phyloP scores from a whole-genome alignment of 257 asterid genomes.

The Solanum stenotomum region DNA sequence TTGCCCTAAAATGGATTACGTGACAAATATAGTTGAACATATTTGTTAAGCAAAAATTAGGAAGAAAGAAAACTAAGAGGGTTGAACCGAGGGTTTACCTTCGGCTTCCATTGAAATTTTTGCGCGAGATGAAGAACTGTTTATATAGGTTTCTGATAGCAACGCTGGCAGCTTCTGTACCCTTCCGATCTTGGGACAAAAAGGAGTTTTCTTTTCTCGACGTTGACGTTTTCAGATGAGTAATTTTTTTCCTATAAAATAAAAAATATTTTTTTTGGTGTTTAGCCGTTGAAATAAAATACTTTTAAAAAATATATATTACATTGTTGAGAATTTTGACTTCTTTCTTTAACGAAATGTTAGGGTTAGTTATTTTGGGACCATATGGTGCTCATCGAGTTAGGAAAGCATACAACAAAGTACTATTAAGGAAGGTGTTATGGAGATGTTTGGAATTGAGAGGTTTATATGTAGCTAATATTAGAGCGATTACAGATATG shows the following conservation, averaged over 20 bases:
- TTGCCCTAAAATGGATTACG: constrained; percentile 47
- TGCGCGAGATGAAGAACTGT: background rate
- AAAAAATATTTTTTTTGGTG: background rate
- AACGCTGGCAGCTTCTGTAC: background rate
- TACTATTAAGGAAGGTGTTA: background rate
- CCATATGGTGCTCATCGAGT: background rate
- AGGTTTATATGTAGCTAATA: background rate
- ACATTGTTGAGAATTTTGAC: background rate
- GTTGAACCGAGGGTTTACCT: constrained; percentile 53
- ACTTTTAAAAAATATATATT: background rate
- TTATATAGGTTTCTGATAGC: background rate
- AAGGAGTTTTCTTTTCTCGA: background rate
- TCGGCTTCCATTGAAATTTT: constrained; percentile 51
- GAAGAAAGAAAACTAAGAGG: background rate
- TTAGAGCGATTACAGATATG: background rate
- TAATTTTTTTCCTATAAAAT: background rate
- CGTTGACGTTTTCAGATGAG: background rate
- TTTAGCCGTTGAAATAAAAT: background rate
- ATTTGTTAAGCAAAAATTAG: background rate
- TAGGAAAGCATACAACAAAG: background rate
- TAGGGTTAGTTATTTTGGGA: background rate
- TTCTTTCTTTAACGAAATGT: background rate
- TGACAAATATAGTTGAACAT: background rate
- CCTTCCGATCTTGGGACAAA: background rate
- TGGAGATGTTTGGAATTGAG: background rate